These are phyloP conservation scores for Cadophora gregata DNA, from an alignment of 2,329 filamentous ascomycete species.

Conservation along the genomic window DNA sequence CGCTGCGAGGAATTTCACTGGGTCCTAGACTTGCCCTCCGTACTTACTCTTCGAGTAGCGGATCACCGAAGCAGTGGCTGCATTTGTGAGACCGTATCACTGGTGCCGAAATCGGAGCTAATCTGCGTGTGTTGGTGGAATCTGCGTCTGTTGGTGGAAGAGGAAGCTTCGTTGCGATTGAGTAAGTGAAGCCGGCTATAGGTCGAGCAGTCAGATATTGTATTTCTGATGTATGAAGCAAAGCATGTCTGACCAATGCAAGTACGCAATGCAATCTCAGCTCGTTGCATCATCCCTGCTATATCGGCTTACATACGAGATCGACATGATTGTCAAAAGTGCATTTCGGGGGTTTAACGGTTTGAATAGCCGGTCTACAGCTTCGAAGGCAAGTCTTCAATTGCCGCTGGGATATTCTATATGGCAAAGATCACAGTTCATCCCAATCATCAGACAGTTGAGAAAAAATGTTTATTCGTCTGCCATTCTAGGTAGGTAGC, in stretches of 20 bases:
- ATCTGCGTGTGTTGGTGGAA: background rate
- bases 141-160: background rate
- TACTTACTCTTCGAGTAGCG: background rate
- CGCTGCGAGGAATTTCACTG: background rate
- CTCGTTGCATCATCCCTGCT: background rate
- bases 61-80: background rate
- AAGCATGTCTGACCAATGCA: background rate
- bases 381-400: background rate
- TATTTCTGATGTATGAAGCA: background rate
- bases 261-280: background rate
- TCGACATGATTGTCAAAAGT: background rate
- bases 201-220: background rate
- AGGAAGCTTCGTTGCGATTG: background rate
- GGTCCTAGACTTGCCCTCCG: background rate
- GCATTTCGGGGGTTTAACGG: background rate
- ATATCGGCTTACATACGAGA: slow-evolving; percentile 8
- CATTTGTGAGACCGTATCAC: background rate
- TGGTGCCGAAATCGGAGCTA: background rate
- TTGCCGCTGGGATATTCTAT: background rate
- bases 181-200: background rate
- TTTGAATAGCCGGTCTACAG: background rate
- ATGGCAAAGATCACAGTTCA: background rate
- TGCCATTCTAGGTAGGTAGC: slow-evolving; percentile 16
- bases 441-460: background rate
- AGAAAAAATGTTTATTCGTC: background rate